Base-by-base conservation (phyloP, 257 asterid species). In the Penstemon barbatus region DNA sequence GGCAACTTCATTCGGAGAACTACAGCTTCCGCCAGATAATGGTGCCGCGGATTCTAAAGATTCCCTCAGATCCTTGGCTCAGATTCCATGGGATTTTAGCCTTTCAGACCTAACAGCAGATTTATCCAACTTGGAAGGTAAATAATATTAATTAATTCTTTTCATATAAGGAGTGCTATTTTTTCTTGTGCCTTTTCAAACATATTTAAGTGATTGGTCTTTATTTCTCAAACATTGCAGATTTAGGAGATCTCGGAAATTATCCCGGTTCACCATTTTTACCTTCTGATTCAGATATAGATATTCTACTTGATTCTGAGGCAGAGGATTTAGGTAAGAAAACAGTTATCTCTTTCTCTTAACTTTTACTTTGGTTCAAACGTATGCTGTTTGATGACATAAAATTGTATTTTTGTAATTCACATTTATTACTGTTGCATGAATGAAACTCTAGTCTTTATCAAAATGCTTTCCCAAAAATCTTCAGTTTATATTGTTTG, bases 91-190 rank as follows among this genome's bases (percentile, higher is more conserved):
- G 96, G 73, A 84, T 73, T 84, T 86, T 74, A 83, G 88, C 82
- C 87, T 89, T 72, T 75, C 94, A 10, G 96, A 89, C 76, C 75
- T 89, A 66, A 83, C 94, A 8, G 91, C 91, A 18, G 96, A 89
- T 77, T 74, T 86, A 57, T 83, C 94, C 8, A 84, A 86, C 79
- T 77, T 84, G 77, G 95, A 84, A 80, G 96, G 96, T 89, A 84
- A 12, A 0, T 9, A 63, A 1, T 4, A 25, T 4, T 51, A 48
- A 48, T 18, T 37, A 5, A 51, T n/a, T 7, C 37, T 50, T 33
- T 50, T 5, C 33, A 36, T 50, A 0, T 57, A 10, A 5, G 37
- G 37, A 33, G 33, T 64, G 33, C 58, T 36, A 39, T 37, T 2
- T 25, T 25, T 25, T 25, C 2, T 25, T 2, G 2, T 59, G 25